These are phyloP conservation scores for Dryas alaskensis DNA, from an alignment of 306 rosid species.

Conservation along the genomic window DNA sequence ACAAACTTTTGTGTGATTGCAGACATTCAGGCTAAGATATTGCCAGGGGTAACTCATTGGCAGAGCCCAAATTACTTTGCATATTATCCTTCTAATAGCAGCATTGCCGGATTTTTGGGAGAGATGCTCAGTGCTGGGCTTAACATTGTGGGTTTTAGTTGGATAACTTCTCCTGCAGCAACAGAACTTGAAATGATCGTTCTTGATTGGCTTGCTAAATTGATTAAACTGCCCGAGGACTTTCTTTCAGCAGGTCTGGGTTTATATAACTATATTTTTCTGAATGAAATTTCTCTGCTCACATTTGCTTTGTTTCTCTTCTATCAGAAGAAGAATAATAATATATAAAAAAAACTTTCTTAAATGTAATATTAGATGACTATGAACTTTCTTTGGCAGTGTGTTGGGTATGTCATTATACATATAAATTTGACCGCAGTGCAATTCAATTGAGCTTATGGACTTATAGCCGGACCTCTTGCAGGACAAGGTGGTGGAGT, in stretches of 20 bases:
- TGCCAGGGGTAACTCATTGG: conserved; percentile 99
- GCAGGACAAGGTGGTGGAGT: conserved; percentile 94
- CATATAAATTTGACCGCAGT: neutral
- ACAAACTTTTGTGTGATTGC: conserved; percentile 23
- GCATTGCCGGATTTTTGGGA: conserved; percentile 91
- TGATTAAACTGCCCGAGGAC: conserved; percentile 54
- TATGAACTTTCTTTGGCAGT: neutral
- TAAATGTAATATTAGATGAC: neutral
- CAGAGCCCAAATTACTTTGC: conserved; percentile 95
- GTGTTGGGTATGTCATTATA: neutral
- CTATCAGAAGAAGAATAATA: neutral
- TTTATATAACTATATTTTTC: neutral
- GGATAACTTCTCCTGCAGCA: conserved; percentile 97
- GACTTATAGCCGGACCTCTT: conserved; percentile 25
- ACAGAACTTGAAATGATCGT: conserved; percentile 90
- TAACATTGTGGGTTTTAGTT: conserved; percentile 88
- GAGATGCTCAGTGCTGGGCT: conserved; percentile 97
- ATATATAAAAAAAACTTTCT: no score
- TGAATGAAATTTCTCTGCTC: neutral
- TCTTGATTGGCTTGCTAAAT: conserved; percentile 90
- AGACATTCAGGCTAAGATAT: conserved; percentile 80
- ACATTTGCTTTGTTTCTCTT: neutral
- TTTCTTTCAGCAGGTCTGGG: conserved; percentile 71
- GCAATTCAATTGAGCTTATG: conserved; percentile 2
- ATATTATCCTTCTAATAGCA: conserved; percentile 88